Evolutionary conservation across 164 flowering plant genomes (phyloP).

Genomic region (Taxillus chinensis): DNA sequence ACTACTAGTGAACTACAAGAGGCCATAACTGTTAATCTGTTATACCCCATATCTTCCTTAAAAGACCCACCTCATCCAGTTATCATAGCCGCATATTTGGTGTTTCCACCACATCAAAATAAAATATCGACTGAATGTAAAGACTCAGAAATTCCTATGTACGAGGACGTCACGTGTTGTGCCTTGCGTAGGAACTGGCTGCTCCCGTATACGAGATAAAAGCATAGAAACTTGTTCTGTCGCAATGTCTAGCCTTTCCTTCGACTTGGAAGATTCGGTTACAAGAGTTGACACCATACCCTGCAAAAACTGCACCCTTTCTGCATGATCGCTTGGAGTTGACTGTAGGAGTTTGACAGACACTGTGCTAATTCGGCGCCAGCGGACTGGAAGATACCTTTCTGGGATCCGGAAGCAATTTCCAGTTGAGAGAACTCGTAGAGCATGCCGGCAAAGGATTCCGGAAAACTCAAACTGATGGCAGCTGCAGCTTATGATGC

Average conservation of each 20-base stretch:
- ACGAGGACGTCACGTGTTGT: conserved; percentile 25
- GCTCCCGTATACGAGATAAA: conserved; percentile 60
- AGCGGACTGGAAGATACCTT: conserved; percentile 68
- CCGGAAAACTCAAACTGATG: conserved; percentile 87
- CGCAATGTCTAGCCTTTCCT: conserved; percentile 66
- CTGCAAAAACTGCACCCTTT: conserved; percentile 59
- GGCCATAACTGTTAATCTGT: neutral
- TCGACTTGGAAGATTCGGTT: conserved; percentile 69
- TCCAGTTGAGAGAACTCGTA: conserved; percentile 77
- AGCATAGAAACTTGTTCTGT: conserved; percentile 62
- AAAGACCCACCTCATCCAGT: neutral
- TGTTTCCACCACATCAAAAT: neutral
- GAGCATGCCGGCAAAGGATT: conserved; percentile 81
- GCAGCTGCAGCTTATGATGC: conserved; percentile 75
- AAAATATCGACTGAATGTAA: neutral
- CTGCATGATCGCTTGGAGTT: conserved; percentile 37
- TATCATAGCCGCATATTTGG: neutral
- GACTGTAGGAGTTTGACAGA: conserved; percentile 27
- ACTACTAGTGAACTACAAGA: too few species aligned
- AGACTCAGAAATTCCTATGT: conserved; percentile 15
- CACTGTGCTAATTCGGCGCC: conserved; percentile 53
- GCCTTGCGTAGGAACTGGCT: conserved; percentile 37
- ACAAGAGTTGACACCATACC: conserved; percentile 63
- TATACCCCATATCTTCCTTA: neutral
- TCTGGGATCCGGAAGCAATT: conserved; percentile 95